Evolutionary conservation across 2,329 filamentous ascomycete species (phyloP), one percentile per base, ranked within the genome.

Genomic region (Fusarium chuoi): DNA sequence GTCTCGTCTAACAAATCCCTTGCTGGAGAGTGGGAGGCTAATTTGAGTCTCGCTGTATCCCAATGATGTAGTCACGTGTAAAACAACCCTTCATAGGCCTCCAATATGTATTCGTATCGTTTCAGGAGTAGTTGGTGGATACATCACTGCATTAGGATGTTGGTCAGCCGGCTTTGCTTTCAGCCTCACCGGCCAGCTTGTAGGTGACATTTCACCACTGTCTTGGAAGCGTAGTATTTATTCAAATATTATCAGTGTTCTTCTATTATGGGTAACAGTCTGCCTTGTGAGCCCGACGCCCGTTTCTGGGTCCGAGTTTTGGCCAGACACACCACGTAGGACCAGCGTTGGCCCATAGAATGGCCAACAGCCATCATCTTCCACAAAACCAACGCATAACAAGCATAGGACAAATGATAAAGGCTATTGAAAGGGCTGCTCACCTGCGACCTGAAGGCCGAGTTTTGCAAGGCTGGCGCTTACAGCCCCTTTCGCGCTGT

Each of bases 231-330:
- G 22, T 7, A 24, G 15, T 7, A n/a, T 7, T 3, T 13, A 18
- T 9, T 8, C 2, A 12, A n/a, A 1, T 8, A n/a, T 30, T 30
- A 11, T 6, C 3, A 49, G 15, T n/a, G 3, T 3, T 6, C 1
- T 4, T 17, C 30, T 13, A 0, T 0, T 10, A 22, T 10, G 11
- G 28, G 22, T 18, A 0, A 33, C 5, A 49, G 18, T 24, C 1
- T 7, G 22, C 48, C 48, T 24, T 18, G 28, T 0, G 2, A 35
- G 28, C 22, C 48, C 11, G 18, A 8, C 15, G 22, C 5, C 46
- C 15, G 11, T 49, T 49, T 49, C 28, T 24, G 28, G 22, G 28
- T 15, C 5, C 28, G 22, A 18, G 28, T 24, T 24, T 1, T 33
- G 28, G 46, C 46, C 28, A 33, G 15, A 33, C 7, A n/a, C 22